Evolutionary conservation across 768 basidiomycete species (phyloP), one percentile per base, ranked within the genome.

Genomic region (Phylloporus scabripes): DNA sequence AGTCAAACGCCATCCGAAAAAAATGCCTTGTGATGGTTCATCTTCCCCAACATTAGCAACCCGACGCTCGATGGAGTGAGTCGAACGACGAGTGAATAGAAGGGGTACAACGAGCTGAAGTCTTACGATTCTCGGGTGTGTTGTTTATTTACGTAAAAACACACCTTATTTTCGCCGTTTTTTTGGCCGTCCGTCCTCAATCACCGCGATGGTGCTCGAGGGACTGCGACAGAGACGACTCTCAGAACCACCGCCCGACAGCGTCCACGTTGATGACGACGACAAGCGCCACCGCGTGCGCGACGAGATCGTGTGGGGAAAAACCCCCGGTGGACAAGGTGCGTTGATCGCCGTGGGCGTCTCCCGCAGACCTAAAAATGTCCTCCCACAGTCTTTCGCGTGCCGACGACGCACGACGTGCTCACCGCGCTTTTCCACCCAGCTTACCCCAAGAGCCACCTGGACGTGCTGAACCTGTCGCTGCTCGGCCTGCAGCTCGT

Each of bases 361-460:
- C 45, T 10, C 7, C 20, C 11, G 17, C 32, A 33, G 11, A 31
- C 23, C 52, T 29, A 14, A 49, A 44, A 42, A 51, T 50, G 24
- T 32, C 20, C 9, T 47, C 43, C 42, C 15, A 24, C 54, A 97
- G 93, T 96, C 7, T 99, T 99, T 64, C 80, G 82, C 51, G 91
- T 95, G 38, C 92, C 92, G 10, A 89, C 92, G 17, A 95, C 92
- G 0, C 87, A 92, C 65, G 89, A 93, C 65, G 88, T 93, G 17
- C 63, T 94, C 54, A 92, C 92, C 0, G 81, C 82, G 2, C 74
- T 95, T 5, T 90, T 95, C 64, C 76, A 92, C 66, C 92, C 92
- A 4, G 72, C 74, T 0, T 82, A 87, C 60, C 83, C 85, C 0
- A 94, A 94, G 68, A 94, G 86, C 55, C 88, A 96, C 59, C 72